Conservation (phyloP, 2,329 filamentous ascomycete genomes). For the Lasiodiplodia sp. region DNA sequence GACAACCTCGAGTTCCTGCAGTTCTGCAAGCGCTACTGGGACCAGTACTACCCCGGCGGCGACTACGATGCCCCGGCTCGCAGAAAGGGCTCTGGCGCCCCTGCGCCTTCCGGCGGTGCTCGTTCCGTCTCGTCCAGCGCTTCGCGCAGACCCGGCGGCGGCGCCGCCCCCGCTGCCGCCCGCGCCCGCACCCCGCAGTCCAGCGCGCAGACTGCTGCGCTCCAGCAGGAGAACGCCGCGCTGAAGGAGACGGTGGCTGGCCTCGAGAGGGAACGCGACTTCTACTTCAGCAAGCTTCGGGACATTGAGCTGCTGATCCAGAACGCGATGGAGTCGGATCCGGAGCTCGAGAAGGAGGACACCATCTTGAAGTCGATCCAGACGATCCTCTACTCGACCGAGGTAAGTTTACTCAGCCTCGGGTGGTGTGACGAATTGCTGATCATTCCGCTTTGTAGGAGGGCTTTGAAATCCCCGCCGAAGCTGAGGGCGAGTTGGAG, state of each 20-base stretch:
- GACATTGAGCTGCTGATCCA: slow-evolving; percentile 97
- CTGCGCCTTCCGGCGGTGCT: slow-evolving; percentile 54
- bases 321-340: slow-evolving; percentile 89
- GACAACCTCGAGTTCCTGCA: slow-evolving; percentile 99
- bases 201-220: slow-evolving; percentile 70
- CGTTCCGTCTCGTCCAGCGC: slow-evolving; percentile 52
- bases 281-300: slow-evolving; percentile 98
- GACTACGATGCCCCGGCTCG: slow-evolving; percentile 92
- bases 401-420: slow-evolving; percentile 57
- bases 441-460: slow-evolving; percentile 40
- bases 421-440: slow-evolving; percentile 2
- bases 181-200: slow-evolving; percentile 52
- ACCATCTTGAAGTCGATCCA: slow-evolving; percentile 95
- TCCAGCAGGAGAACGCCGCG: slow-evolving; percentile 84
- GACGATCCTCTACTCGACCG: slow-evolving; percentile 94
- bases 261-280: slow-evolving; percentile 94
- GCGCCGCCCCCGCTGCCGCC: slow-evolving; percentile 46
- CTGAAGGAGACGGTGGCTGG: slow-evolving; percentile 96
- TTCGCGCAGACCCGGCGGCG: slow-evolving; percentile 53
- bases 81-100: slow-evolving; percentile 77
- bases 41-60: slow-evolving; percentile 95
- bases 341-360: slow-evolving; percentile 92
- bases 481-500: slow-evolving; percentile 73
- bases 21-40: slow-evolving; percentile 97
- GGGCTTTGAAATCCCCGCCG: slow-evolving; percentile 81